Conservation (phyloP, 108 stramenopile genomes). For the Pelagomonas calceolata region DNA sequence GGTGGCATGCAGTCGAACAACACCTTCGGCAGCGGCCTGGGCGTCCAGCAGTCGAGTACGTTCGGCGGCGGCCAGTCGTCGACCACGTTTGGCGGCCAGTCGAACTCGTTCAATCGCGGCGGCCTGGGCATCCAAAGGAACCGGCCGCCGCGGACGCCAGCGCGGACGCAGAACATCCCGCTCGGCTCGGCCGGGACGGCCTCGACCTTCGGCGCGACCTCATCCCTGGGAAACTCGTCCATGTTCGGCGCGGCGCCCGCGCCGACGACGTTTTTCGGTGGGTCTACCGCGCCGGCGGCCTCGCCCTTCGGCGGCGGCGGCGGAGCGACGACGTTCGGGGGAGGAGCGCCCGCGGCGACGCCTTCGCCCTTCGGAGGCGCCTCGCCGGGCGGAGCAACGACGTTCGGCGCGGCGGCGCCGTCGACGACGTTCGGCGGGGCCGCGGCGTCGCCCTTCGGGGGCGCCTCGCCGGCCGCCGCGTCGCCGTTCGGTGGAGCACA, state of each 20-base stretch:
- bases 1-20: no score
- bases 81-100: no score
- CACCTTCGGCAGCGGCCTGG: no score
- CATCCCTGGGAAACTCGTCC: no score
- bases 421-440: not conserved
- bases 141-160: no score
- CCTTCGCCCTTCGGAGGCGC: conserved; percentile 30
- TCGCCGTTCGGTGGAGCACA: conserved; percentile 10
- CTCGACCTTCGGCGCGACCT: no score
- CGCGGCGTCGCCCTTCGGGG: conserved; percentile 40
- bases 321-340: conserved; percentile 34
- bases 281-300: conserved; percentile 26
- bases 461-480: conserved; percentile 26
- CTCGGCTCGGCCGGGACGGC: no score
- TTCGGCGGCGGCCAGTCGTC: conserved; percentile 30
- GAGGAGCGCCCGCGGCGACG: conserved; percentile 24
- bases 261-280: not conserved
- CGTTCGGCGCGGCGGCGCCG: conserved; percentile 2
- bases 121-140: no score
- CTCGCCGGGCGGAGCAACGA: conserved; percentile 23
- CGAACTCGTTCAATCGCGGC: conserved; percentile 10
- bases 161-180: no score
- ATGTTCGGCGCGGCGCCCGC: conserved; percentile 1
- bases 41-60: conserved; percentile 31
- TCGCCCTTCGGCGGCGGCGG: conserved; percentile 6